Base-by-base conservation (phyloP, 2,329 filamentous ascomycete genomes). In the Arthrocladium fulminans region DNA sequence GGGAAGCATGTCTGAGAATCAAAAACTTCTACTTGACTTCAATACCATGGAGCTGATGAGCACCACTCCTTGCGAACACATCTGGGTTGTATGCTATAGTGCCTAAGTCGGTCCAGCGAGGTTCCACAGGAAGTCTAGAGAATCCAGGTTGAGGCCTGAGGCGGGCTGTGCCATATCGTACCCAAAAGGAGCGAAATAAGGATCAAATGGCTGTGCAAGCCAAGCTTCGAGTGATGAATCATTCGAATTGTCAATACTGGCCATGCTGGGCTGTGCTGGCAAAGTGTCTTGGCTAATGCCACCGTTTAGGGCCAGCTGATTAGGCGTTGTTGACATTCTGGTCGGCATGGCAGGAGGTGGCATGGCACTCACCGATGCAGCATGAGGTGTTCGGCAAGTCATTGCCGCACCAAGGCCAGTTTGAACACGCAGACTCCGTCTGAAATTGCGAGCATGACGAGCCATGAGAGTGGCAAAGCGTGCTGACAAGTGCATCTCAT, bases 401-500 rank as follows among this genome's bases (percentile, higher is more conserved):
- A n/a, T n/a, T n/a, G n/a, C n/a, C n/a, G n/a, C n/a, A n/a, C n/a
- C n/a, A n/a, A n/a, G 29, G 8, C 9, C 64, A 12, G 61, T 64
- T 17, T 54, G 65, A 13, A 63, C 62, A 3, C 68, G 54, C 27
- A 70, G 58, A 45, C 67, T 57, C 9, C 52, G 63, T 8, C 65
- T 65, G 47, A 70, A 52, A 5, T 67, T 65, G n/a, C 65, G 63
- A 13, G 70, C 64, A 48, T 71, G 68, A 48, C 66, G 62, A 19
- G 75, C 73, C 9, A 76, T 60, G 2, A 76, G 62, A 0, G 69
- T 71, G 3, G 73, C 73, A 54, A 75, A 76, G 19, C 73, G 65
- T 2, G 70, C 71, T 8, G 71, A 72, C 3, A 76, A 61, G 54
- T 76, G 73, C 53, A 76, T 73, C 50, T 76, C 73, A 46, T 76